Conservation (phyloP, 2,329 filamentous ascomycete genomes). For the Sporothrix dimorphospora region DNA sequence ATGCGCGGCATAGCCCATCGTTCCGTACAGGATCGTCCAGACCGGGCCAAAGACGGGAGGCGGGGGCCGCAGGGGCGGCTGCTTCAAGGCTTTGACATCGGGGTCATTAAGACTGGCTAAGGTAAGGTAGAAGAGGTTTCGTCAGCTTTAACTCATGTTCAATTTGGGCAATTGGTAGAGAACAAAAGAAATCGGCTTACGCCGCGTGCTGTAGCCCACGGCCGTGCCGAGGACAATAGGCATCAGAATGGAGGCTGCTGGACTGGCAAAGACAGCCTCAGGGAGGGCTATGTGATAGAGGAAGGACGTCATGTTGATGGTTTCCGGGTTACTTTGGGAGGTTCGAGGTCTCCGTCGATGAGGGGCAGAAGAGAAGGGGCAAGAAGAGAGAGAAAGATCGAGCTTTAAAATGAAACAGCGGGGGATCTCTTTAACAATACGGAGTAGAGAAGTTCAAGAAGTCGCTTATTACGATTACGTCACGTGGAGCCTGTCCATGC, state of each 20-base stretch:
- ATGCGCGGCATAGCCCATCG: slow-evolving; percentile 90
- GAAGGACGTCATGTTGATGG: slow-evolving; percentile 71
- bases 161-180: no score
- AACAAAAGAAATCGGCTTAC: slow-evolving; percentile 48
- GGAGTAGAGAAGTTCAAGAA: slow-evolving; percentile 2
- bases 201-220: slow-evolving; percentile 70
- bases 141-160: background rate
- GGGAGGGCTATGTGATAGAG: slow-evolving; percentile 79
- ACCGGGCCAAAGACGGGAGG: slow-evolving; percentile 65
- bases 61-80: slow-evolving; percentile 66
- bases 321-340: background rate
- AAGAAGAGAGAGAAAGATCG: background rate
- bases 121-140: background rate
- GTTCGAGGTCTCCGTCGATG: background rate
- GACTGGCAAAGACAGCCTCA: slow-evolving; percentile 68
- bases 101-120: slow-evolving; percentile 27
- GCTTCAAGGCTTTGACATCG: slow-evolving; percentile 53
- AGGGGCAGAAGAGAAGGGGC: background rate
- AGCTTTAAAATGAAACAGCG: background rate
- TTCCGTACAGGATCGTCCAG: slow-evolving; percentile 68
- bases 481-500: slow-evolving; percentile 19
- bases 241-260: slow-evolving; percentile 73
- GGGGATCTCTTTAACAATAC: background rate
- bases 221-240: slow-evolving; percentile 73
- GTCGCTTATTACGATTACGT: slow-evolving; percentile 24